Conservation (phyloP, 2,329 filamentous ascomycete genomes). For the Metarhizium robertsii region DNA sequence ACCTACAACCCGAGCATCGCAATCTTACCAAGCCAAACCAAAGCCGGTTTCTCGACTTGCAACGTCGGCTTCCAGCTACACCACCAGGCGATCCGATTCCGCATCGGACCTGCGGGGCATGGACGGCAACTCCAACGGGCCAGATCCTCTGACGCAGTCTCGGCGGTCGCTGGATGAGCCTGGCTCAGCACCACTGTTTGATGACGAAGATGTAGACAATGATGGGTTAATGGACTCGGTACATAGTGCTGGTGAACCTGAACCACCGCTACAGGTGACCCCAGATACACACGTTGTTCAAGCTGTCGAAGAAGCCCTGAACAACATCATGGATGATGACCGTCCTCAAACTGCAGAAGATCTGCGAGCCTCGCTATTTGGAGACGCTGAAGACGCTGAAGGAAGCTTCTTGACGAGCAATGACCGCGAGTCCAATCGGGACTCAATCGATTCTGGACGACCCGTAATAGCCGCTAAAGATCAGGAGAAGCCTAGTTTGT, state of each 20-base stretch:
- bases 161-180: conserved; percentile 65
- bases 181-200: conserved; percentile 51
- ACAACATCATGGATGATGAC: conserved; percentile 80
- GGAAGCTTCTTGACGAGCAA: conserved; percentile 42
- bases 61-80: conserved; percentile 25
- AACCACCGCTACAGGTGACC: conserved; percentile 39
- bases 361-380: conserved; percentile 57
- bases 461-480: conserved; percentile 28
- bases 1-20: conserved; percentile 20
- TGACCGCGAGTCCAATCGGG: conserved; percentile 52
- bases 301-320: conserved; percentile 86
- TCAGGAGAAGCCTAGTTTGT: conserved; percentile 70
- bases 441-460: conserved; percentile 47
- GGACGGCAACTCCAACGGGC: conserved; percentile 26
- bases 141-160: conserved; percentile 31
- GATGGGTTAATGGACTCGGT: conserved; percentile 63
- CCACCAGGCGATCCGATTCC: conserved; percentile 35
- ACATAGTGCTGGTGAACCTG: conserved; percentile 64
- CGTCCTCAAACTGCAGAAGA: conserved; percentile 55
- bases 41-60: conserved; percentile 30
- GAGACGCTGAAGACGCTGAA: conserved; percentile 22
- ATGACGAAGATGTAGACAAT: conserved; percentile 70
- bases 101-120: conserved; percentile 35
- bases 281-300: conserved; percentile 77
- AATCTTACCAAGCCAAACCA: conserved; percentile 34